Base-by-base conservation (phyloP, 805 yeast genomes). In the Metschnikowia vanudenii region DNA sequence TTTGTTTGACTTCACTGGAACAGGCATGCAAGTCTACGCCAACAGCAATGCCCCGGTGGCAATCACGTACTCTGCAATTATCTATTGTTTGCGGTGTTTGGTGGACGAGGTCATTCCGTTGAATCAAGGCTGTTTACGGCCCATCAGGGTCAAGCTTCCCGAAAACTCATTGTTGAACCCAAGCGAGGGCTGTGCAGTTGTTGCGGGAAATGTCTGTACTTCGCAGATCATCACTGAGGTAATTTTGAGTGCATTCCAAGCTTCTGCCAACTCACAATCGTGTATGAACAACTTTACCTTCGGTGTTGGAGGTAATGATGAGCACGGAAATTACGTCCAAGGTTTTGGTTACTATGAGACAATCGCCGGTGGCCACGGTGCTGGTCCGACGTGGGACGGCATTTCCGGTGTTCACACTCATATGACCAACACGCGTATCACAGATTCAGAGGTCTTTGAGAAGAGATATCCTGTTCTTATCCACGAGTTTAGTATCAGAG, bases 221-320 rank as follows among this genome's bases (percentile, higher is more conserved):
- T 85, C 97, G 1, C 98, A 94, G 65, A 77, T 97, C 56, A 82
- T 94, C 39, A 90, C 96, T 0, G 97, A 91, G 65, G 92, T 87
- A 2, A 80, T 94, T 34, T 73, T 92, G 59, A 84, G 84, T 57
- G 94, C 98, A 0, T 90, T 94, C 63, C 76, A 79, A 50, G 89
- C 90, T 4, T 86, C 89, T 71, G 97, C 97, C 2, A 97, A 90
- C 54, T 90, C 97, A 1, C 98, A 92, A 67, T 97, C 97, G 36
- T 90, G 94, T 49, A 88, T 96, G 64, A 92, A 94, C 67, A 94
- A 92, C 67, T 80, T 92, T 56, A 91, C 97, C 0, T 92, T 91
- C 71, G 97, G 97, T 19, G 80, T 78, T 22, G 58, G 58, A 11
- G 58, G 58, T 4, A 88, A 84, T 51, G 92, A 89, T 39, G 53